A percentile compares a stretch with the other conserved stretches of the same genome.
Conservation (phyloP, 2,329 filamentous ascomycete species). For the Botrytis fragariae region DNA sequence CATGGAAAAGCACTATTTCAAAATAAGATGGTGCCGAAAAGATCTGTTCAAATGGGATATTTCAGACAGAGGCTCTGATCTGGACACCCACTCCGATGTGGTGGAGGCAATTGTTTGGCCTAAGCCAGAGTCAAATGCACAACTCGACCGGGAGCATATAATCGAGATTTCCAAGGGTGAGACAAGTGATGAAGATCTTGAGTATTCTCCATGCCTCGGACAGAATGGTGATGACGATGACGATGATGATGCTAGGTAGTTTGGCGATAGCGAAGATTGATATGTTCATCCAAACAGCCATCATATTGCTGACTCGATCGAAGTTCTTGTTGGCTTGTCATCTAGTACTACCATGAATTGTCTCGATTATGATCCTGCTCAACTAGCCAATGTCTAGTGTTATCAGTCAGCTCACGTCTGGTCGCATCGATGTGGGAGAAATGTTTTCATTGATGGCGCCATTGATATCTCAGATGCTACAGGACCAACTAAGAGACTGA, state of each 20-base stretch:
- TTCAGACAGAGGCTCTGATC: background rate
- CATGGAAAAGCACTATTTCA: background rate
- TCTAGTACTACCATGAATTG: background rate
- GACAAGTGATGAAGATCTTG: no score
- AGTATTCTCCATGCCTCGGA: no score
- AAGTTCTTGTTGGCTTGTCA: background rate
- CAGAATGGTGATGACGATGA: no score
- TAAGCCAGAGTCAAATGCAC: fast-evolving
- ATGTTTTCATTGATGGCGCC: background rate
- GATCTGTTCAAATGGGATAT: background rate
- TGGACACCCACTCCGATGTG: background rate
- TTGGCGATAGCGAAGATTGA: background rate
- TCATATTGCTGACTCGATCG: background rate
- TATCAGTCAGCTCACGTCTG: background rate
- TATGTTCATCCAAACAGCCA: background rate
- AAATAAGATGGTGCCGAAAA: background rate
- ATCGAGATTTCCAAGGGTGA: no score
- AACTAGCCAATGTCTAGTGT: background rate
- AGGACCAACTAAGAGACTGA: background rate
- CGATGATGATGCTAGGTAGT: background rate
- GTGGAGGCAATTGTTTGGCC: background rate
- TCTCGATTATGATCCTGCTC: background rate
- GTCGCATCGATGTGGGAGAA: background rate
- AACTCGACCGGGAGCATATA: background rate
- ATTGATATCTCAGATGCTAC: background rate